Base-by-base conservation (phyloP, 169 alveolate genomes). In the Neospora caninum region DNA sequence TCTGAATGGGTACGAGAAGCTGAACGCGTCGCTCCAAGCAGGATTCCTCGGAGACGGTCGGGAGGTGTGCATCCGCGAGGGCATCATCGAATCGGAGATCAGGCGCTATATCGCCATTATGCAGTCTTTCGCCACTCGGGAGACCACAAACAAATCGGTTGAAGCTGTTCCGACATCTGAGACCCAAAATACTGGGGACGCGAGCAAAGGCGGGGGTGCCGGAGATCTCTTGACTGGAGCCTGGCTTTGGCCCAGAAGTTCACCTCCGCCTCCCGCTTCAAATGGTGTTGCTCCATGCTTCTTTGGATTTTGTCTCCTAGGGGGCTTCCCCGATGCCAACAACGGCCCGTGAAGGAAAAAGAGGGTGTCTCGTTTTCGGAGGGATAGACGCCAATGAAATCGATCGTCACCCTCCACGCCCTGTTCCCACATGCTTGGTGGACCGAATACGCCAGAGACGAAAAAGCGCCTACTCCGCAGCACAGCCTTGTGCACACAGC, bases 1-100 rank as follows among this genome's bases (percentile, higher is more conserved):
- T 64, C 22, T 89, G 53, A 78, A 78, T 16, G 86, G 86, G 43
- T 78, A n/a, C 86, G 86, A 78, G 45, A 38, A 78, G 42, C 86
- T 78, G 43, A n/a, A 10, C 86, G 10, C 86, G 31, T 64, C 73
- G 25, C 7, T 64, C 45, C 86, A n/a, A 38, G 86, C 43, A 78
- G 86, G 86, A n/a, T 43, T 38, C 39, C 42, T 36, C 39, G 86
- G 89, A n/a, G 89, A 39, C 64, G 89, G 89, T 18, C 54, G 89
- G 16, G 89, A 82, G 31, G 34, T 42, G 25, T 82, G 89, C 89
- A 22, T 82, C n/a, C 89, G 67, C 36, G 64, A 43, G 41, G 89
- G 89, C 10, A 13, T 82, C 38, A 41, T 82, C 41, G 89, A 82
- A 27, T 82, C 67, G 38, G 67, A 82, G 25, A 43, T 82, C 64